Base-by-base conservation (phyloP, 2,329 filamentous ascomycete species). In the Paracorniculantispora psalliotae region DNA sequence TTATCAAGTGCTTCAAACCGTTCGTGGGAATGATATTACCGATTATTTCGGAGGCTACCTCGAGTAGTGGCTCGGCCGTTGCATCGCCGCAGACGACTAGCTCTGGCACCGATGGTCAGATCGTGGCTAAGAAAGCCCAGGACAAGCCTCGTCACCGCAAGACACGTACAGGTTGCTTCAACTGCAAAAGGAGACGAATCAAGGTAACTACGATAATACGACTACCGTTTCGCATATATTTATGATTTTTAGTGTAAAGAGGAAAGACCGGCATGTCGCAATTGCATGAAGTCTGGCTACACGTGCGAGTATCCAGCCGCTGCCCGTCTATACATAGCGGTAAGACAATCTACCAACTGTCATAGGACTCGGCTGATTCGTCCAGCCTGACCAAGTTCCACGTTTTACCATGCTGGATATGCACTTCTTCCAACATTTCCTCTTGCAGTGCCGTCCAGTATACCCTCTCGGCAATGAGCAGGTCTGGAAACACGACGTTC, bases 91-190 rank as follows among this genome's bases (percentile, higher is more conserved):
- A 37, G 25, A 49, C 54, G 21, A 15, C 12, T n/a, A 23, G 17
- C 30, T 49, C 46, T 12, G 23, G 35, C 21, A 49, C 23, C 5
- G 43, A 33, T 23, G 37, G n/a, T 10, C 23, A n/a, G 26, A 10
- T 5, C 4, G 15, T 49, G 25, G 17, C 10, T 4, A 43, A 41
- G 30, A 49, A 13, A 7, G n/a, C 33, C 25, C 12, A 25, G n/a
- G n/a, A 49, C 12, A 57, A n/a, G 54, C 54, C 53, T 13, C 41
- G 53, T 35, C 43, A 57, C 17, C 54, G 54, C 54, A 57, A 57
- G 44, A 57, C 46, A 25, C 54, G 54, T 3, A 57, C 54, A 21
- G 54, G 54, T 28, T 57, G 54, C 44, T 41, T 49, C 28, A 46
- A 57, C 15, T 57, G 54, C 35, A 57, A 49, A 35, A 9, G 46